Conservation (phyloP, 2,329 filamentous ascomycete species). For the Arthroderma uncinatum region DNA sequence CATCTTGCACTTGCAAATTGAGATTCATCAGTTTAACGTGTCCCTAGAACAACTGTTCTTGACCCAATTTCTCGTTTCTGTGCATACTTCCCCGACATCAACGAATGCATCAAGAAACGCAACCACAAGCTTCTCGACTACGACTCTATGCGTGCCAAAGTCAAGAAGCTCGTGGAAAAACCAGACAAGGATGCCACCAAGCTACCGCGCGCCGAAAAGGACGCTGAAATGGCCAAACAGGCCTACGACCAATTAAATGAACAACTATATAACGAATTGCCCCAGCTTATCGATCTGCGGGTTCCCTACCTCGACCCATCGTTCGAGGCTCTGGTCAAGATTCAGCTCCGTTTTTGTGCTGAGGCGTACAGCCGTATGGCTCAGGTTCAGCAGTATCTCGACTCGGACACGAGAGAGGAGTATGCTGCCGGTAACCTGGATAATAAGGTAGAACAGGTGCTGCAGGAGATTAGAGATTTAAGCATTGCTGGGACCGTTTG, state of each 20-base stretch:
- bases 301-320: slow-evolving; percentile 95
- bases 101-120: slow-evolving; percentile 98
- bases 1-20: not conserved
- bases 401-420: slow-evolving; percentile 88
- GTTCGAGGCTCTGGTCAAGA: slow-evolving; percentile 97
- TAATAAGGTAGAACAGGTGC: slow-evolving; percentile 79
- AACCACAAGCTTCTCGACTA: slow-evolving; percentile 98
- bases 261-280: slow-evolving; percentile 82
- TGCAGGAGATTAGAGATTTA: slow-evolving; percentile 93
- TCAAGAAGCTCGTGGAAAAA: slow-evolving; percentile 95
- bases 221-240: slow-evolving; percentile 83
- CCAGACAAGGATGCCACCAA: slow-evolving; percentile 98
- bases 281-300: slow-evolving; percentile 89
- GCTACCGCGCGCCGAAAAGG: slow-evolving; percentile 88
- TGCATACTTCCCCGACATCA: slow-evolving; percentile 97
- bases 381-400: slow-evolving; percentile 96
- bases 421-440: slow-evolving; percentile 92
- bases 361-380: slow-evolving; percentile 97
- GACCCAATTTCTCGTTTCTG: slow-evolving; percentile 95
- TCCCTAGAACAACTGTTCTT: slow-evolving; percentile 66
- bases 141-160: slow-evolving; percentile 86
- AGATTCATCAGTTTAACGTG: not conserved
- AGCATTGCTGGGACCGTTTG: slow-evolving; percentile 73
- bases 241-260: slow-evolving; percentile 97
- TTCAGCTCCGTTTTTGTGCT: slow-evolving; percentile 92